phyloP scores from a whole-genome alignment of 1,139 yeast species.

The Debaryomyces singareniensis region DNA sequence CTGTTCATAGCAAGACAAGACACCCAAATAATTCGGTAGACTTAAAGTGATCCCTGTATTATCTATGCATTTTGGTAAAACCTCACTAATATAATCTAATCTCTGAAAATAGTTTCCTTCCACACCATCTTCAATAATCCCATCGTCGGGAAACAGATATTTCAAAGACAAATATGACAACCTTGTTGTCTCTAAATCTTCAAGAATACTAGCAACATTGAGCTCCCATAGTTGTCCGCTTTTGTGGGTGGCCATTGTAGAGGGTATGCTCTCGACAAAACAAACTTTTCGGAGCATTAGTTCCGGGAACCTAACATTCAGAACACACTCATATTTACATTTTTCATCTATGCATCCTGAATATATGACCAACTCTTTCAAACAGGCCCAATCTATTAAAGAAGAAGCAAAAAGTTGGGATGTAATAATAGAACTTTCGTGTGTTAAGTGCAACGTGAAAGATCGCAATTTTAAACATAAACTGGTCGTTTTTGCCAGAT shows the following conservation, averaged over 20 bases:
- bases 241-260: slow-evolving; percentile 30
- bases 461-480: not conserved
- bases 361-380: slow-evolving; percentile 18
- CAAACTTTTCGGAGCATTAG: slow-evolving; percentile 26
- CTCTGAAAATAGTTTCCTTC: slow-evolving; percentile 69
- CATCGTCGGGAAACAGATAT: slow-evolving; percentile 43
- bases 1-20: slow-evolving; percentile 63
- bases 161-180: slow-evolving; percentile 37
- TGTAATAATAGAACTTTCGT: not conserved
- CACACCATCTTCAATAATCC: slow-evolving; percentile 44
- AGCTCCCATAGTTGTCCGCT: slow-evolving; percentile 55
- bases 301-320: slow-evolving; percentile 22
- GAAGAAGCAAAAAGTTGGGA: not conserved
- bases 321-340: slow-evolving; percentile 38
- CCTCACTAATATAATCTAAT: slow-evolving; percentile 39
- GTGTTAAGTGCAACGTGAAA: not conserved
- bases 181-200: slow-evolving; percentile 15
- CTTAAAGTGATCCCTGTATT: slow-evolving; percentile 34
- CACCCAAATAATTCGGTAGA: slow-evolving; percentile 53
- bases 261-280: slow-evolving; percentile 31
- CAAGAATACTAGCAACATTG: slow-evolving; percentile 37
- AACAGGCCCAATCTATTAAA: slow-evolving; percentile 12
- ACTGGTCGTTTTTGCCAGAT: not conserved
- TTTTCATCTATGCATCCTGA: slow-evolving; percentile 30
- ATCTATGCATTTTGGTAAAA: slow-evolving; percentile 39